Base-by-base conservation (phyloP, 768 basidiomycete species). In the Phanerochaete carnosa region DNA sequence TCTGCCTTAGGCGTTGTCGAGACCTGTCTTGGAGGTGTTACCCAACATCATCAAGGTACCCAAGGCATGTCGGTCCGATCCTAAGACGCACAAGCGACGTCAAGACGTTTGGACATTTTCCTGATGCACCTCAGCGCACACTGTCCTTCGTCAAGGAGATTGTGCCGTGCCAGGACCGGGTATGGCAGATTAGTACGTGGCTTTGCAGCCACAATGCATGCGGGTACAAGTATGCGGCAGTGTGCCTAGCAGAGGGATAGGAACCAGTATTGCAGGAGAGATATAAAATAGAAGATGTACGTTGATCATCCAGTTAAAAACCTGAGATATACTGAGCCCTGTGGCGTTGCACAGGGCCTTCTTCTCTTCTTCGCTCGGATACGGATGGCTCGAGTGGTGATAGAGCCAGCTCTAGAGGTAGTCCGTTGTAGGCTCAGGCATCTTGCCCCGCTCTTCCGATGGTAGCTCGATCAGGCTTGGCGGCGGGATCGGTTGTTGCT, bases 251-350 rank as follows among this genome's bases (percentile, higher is more conserved):
- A 57, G 43, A 64, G 55, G 59, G 51, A 25, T n/a, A n/a, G n/a
- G n/a, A 55, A 43, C 53, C 53, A 63, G 43, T 33, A 49, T 26
- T 57, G 57, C 5, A 58, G 59, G 57, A 29, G 19, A 61, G 55
- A 45, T 80, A 55, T n/a, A n/a, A n/a, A n/a, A n/a, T 5, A 12
- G 43, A 22, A 16, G 15, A 75, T 83, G 55, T 57, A 84, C 92
- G 67, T 94, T 94, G 69, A 94, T 94, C 92, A 94, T 94, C 92
- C 92, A 94, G 72, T 94, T 94, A 55, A 89, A 92, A 0, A 94
- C 90, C 73, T 94, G 92, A 74, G 82, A 85, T 90, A 94, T 94
- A 76, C 87, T 90, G 64, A 94, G 76, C 26, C 90, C 90, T 1
- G 92, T 94, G 43, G 89, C 89, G 66, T 89, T 84, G 73, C 92